Evolutionary conservation across 345 rosid genomes (phyloP), one percentile per base, ranked within the genome.

Genomic region (Eucalyptus caleyi): DNA sequence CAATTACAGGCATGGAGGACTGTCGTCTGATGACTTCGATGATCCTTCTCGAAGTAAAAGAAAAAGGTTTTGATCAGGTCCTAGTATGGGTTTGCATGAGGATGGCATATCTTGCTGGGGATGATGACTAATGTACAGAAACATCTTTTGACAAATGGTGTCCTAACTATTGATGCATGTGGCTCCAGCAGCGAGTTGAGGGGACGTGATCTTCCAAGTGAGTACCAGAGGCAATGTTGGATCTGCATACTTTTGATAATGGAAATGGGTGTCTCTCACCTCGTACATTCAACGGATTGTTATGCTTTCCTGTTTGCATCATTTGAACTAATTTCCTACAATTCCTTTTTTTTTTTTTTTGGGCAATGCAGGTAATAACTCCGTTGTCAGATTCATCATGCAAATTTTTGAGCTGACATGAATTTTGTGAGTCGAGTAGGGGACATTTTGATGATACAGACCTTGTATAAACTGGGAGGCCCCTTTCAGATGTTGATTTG

Each of bases 1-100:
- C 90, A 96, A 88, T 90, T 92, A 90, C 90, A 93, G 95, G 91
- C 94, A 92, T 87, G 93, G 93, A 90, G 94, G 83, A 53, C 24
- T 53, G 88, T 88, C 89, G 45, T 92, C 95, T 81, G 93, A 94
- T 88, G 95, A 93, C 80, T 93, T 93, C 86, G 96, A 94, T 89
- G 96, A 92, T 83, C 87, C 92, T 51, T 90, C 96, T 15, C 91
- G 93, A 88, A 89, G 92, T 44, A 96, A 95, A 91, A 92, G 98
- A 89, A 96, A 94, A 91, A 93, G 96, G 87, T 95, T 95, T 90
- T 92, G 94, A 94, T 81, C 88, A 34, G 88, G 42, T 86, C 86
- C 90, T 34, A 49, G 87, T 32, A 32, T 51, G 81, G 49, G 51
- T 89, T 26, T 21, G 44, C 72, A 50, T 37, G 89, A 54, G 91